Evolutionary conservation across 1,284 basidiomycete genomes (phyloP).

Genomic region (Pyrrhoderma lamaoense): DNA sequence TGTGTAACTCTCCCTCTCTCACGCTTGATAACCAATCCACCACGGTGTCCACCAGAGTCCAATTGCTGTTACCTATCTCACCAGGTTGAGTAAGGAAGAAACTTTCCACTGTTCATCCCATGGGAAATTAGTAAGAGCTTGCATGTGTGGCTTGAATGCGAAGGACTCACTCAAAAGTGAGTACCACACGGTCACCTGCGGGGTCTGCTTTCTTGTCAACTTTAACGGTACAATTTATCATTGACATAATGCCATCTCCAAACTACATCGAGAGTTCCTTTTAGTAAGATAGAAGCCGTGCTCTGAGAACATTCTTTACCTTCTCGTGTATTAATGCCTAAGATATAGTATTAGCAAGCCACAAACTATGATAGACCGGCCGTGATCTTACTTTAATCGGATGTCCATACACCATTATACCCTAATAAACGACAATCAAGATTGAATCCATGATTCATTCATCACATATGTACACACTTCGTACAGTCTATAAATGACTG

Average conservation of each 20-base stretch:
- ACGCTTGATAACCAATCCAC: not conserved
- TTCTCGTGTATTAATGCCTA: constrained; percentile 84
- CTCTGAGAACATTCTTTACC: constrained; percentile 30
- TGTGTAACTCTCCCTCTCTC: not conserved
- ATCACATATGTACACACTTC: constrained; percentile 44
- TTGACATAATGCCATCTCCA: constrained; percentile 87
- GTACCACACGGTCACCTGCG: constrained; percentile 74
- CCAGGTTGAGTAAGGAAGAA: constrained; percentile 66
- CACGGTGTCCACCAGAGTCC: no score
- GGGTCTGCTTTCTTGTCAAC: constrained; percentile 72
- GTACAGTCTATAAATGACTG: constrained; percentile 79
- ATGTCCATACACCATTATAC: constrained; percentile 75
- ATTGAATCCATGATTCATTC: not conserved
- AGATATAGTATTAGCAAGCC: not conserved
- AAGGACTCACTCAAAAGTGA: constrained; percentile 72
- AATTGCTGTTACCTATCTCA: constrained; percentile 25
- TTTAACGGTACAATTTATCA: constrained; percentile 77
- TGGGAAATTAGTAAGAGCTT: not conserved
- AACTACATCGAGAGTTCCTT: constrained; percentile 44
- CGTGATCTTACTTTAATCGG: constrained; percentile 55
- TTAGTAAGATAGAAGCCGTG: not conserved
- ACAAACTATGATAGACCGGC: not conserved
- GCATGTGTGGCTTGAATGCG: no score
- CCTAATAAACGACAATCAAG: constrained; percentile 30
- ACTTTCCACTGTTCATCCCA: constrained; percentile 49